Evolutionary conservation across 345 rosid species (phyloP).

Genomic region (Salix viminalis): DNA sequence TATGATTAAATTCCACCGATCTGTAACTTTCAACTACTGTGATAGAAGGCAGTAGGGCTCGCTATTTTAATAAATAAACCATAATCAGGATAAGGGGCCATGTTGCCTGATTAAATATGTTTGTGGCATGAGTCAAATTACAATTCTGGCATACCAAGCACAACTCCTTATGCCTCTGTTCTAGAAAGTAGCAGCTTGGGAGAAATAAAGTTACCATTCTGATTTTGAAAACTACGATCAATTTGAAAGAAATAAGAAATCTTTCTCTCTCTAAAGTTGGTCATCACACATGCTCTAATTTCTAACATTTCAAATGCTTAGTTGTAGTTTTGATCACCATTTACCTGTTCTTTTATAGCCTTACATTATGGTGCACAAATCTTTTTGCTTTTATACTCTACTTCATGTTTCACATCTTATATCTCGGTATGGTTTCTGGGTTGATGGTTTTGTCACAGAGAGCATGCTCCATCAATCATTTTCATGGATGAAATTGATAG

Average conservation of each 20-base stretch:
- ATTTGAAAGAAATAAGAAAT: not conserved
- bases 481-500: constrained; percentile 99
- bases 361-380: not conserved
- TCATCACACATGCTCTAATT: not conserved
- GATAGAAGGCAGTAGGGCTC: not conserved
- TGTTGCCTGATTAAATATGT: not conserved
- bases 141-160: not conserved
- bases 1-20: not conserved
- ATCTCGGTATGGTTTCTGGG: not conserved
- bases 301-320: not conserved
- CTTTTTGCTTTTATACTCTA: not conserved
- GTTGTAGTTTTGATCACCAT: not conserved
- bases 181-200: not conserved
- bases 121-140: not conserved
- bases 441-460: constrained; percentile 42
- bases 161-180: not conserved
- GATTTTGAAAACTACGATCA: not conserved
- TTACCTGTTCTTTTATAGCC: not conserved
- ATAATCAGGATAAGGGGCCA: not conserved
- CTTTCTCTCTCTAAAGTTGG: not conserved
- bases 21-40: not conserved
- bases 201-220: not conserved
- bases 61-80: not conserved
- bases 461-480: constrained; percentile 95
- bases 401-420: constrained; percentile 4